phyloP scores from a whole-genome alignment of 192 early-diverging fungal genomes.

The Glomus cerebriforme region DNA sequence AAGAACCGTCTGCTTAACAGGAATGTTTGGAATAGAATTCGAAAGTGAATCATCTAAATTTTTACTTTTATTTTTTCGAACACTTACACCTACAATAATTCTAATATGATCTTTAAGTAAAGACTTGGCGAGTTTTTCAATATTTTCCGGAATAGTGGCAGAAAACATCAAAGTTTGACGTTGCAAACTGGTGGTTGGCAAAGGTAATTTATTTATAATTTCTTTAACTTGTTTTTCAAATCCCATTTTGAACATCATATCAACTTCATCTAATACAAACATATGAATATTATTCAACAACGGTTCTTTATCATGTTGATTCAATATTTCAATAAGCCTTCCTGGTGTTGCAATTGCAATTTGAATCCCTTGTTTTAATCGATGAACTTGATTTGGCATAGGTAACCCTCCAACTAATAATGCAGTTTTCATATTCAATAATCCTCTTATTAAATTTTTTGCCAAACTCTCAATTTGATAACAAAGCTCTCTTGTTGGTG shows the following conservation, averaged over 20 bases:
- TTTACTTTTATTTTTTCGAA: constrained; percentile 19
- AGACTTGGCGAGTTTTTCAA: constrained; percentile 33
- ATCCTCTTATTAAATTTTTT: constrained; percentile 41
- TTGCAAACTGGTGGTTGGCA: constrained; percentile 30
- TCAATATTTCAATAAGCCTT: constrained; percentile 50
- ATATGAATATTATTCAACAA: constrained; percentile 45
- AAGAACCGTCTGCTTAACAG: constrained; percentile 55
- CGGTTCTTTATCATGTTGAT: constrained; percentile 37
- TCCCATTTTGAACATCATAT: constrained; percentile 60
- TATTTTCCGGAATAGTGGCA: constrained; percentile 49
- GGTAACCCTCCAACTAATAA: constrained; percentile 59
- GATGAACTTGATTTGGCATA: constrained; percentile 52
- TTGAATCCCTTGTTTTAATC: constrained; percentile 57
- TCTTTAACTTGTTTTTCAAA: constrained; percentile 52
- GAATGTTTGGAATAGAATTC: neutral
- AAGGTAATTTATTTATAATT: constrained; percentile 44
- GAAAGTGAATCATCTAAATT: neutral
- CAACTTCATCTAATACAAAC: constrained; percentile 58
- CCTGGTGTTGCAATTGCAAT: constrained; percentile 60
- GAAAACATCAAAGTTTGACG: constrained; percentile 53
- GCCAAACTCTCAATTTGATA: constrained; percentile 50
- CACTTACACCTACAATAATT: constrained; percentile 40
- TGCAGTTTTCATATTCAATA: constrained; percentile 56
- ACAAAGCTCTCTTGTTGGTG: constrained; percentile 56
- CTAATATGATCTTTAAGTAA: constrained; percentile 39